Evolutionary conservation across 2,329 filamentous ascomycete species (phyloP), one percentile per base, ranked within the genome.

Genomic region (Beauveria australis): DNA sequence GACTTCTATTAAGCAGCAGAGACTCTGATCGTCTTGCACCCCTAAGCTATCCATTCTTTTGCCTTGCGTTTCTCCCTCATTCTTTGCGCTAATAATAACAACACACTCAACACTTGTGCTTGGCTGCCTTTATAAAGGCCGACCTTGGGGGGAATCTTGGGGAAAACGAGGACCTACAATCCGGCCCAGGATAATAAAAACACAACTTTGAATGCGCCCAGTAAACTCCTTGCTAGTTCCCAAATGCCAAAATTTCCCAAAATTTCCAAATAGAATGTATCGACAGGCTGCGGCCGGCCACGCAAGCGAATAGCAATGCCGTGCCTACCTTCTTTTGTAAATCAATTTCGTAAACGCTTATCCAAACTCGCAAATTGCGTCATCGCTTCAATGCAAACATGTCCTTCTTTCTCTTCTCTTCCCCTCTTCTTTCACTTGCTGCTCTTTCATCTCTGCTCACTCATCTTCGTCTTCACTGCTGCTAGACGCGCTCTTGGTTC

Each of bases 401-500:
- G 8, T 19, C n/a, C 1, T 28, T 40, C 24, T 46, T 5, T 5
- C 14, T 6, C 18, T n/a, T 19, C 43, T n/a, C 26, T 26, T 7
- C 26, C 2, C 22, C 18, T 6, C n/a, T 47, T 33, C 26, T 5
- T 8, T 26, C 22, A 10, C 48, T 8, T 16, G 7, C 22, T 18
- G 28, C 16, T n/a, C 5, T 14, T 2, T 5, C 37, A 12, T 53
- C 52, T n/a, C 22, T 10, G 14, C 22, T 53, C 37, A 53, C 22
- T 41, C 33, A 6, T 46, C 53, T 14, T 59, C 66, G 4, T 60
- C 49, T 12, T 60, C 57, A 6, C 47, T 43, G 51, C 58, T 60
- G 28, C 49, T 74, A 70, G 7, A 63, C 64, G 46, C 67, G 43
- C 70, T 75, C 55, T 71, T 73, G 43, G 70, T 75, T 16, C 67